Evolutionary conservation across 768 basidiomycete genomes (phyloP).

Genomic region (Dacryopinax primogenitus): DNA sequence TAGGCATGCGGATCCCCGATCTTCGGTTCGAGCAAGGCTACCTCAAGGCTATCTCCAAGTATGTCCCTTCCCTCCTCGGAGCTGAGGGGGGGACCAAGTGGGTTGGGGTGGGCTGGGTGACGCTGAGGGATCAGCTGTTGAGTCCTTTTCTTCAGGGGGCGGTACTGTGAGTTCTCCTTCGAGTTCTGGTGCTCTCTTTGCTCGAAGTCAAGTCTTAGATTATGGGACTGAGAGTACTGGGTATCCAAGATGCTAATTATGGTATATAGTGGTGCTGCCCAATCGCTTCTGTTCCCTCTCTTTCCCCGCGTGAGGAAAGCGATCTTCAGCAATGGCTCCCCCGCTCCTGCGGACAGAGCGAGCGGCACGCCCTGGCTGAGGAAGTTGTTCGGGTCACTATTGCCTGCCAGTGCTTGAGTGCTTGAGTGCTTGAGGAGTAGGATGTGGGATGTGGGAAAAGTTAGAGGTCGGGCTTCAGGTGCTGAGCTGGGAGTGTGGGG

Average conservation of each 20-base stretch:
- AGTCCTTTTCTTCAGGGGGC: slow-evolving; percentile 55
- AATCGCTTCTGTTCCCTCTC: not conserved
- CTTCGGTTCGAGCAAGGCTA: slow-evolving; percentile 66
- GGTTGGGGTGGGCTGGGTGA: slow-evolving; percentile 48
- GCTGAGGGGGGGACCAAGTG: slow-evolving; percentile 40
- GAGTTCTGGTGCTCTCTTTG: not conserved
- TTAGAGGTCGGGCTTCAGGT: not conserved
- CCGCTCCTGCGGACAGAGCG: not conserved
- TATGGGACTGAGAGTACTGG: too few relatives aligned
- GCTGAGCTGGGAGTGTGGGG: not conserved
- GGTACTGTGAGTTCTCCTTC: slow-evolving; percentile 40
- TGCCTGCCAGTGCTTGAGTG: not conserved
- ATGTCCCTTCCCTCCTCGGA: slow-evolving; percentile 22
- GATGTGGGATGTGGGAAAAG: not conserved
- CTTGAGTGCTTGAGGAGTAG: not conserved
- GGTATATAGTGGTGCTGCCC: slow-evolving; percentile 24
- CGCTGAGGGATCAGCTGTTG: slow-evolving; percentile 53
- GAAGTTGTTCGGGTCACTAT: not conserved
- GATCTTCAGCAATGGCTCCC: not conserved
- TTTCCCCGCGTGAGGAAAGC: not conserved
- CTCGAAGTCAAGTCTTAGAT: not conserved
- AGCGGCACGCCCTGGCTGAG: not conserved
- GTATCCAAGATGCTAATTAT: not conserved
- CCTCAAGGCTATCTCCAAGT: slow-evolving; percentile 23
- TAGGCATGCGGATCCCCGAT: slow-evolving; percentile 42